These are phyloP conservation scores for Diaporthe caulivora DNA, from an alignment of 2,329 filamentous ascomycete genomes.

Conservation along the genomic window DNA sequence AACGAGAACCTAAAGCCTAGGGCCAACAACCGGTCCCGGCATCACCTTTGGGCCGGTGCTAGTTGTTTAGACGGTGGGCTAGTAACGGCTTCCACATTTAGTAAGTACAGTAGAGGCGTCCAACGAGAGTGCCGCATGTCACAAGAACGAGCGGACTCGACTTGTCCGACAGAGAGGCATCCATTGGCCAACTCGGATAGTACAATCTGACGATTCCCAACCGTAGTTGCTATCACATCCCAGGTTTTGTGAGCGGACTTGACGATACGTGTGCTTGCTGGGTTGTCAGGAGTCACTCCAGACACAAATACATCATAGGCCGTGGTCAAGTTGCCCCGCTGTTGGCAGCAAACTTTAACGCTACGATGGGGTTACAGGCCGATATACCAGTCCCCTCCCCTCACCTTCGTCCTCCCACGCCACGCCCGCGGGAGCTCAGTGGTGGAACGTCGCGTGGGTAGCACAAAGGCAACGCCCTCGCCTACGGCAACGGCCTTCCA, in stretches of 20 bases:
- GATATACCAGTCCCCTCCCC: background rate
- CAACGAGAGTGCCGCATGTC: background rate
- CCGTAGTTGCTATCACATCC: background rate
- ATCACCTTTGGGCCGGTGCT: background rate
- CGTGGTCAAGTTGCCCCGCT: background rate
- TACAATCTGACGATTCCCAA: background rate
- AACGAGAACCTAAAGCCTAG: background rate
- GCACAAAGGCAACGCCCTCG: conserved; percentile 12
- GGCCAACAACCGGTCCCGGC: background rate
- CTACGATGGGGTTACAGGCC: background rate
- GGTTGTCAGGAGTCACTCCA: background rate
- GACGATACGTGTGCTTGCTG: background rate
- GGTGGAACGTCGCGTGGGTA: conserved; percentile 7
- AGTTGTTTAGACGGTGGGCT: background rate
- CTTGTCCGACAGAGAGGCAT: background rate
- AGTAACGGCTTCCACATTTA: background rate
- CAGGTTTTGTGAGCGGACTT: too few species aligned
- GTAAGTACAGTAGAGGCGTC: background rate
- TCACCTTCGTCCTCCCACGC: background rate
- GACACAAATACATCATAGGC: background rate
- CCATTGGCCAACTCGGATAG: background rate
- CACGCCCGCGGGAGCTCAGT: conserved; percentile 17
- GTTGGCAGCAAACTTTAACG: conserved; percentile 13
- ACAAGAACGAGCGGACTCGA: background rate
- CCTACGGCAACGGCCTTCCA: background rate